Evolutionary conservation across 768 basidiomycete species (phyloP), one percentile per base, ranked within the genome.

Genomic region (Termitomyces bulborhizus): DNA sequence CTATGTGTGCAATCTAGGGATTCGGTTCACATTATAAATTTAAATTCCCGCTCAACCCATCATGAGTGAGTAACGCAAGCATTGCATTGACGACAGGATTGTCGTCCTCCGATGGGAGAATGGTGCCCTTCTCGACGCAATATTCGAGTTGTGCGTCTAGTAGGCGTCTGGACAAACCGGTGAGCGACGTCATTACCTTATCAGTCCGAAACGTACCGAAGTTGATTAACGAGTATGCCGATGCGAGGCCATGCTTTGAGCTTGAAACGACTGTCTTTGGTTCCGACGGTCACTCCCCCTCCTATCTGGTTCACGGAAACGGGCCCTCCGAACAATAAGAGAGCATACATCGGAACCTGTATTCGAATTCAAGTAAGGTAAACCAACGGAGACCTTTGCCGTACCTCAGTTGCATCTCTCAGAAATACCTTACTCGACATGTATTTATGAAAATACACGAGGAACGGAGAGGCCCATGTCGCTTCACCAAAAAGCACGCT

Each of bases 171-270:
- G 21, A 3, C 53, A 47, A 34, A 16, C 6, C 18, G 12, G 15
- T 44, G 16, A 49, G 31, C 27, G 26, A 50, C 36, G 9, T 12
- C 27, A 24, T 26, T 29, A 40, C 54, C 29, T 31, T 8, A 18
- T n/a, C 24, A 24, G n/a, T 2, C 16, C 8, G 15, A 37, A 24
- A 29, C 57, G 31, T 65, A 89, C 90, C 90, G 77, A 11, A 94
- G 71, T 60, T 93, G 90, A 63, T 93, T 93, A 41, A 92, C 88
- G 29, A 97, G 77, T 11, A 93, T 84, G 1, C 93, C 93, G 47
- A 96, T 95, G 8, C 93, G 80, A n/a, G 94, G 89, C 82, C 86
- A 90, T 0, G 92, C 90, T 53, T 78, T 82, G 57, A 96, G 66
- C 62, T 80, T 85, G 55, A 97, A 70, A 5, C 61, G 65, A 26